A percentile compares a stretch with the other conserved stretches of the same genome.
Conservation (phyloP, 2,329 filamentous ascomycete species). For the Teratosphaeria gauchensis region DNA sequence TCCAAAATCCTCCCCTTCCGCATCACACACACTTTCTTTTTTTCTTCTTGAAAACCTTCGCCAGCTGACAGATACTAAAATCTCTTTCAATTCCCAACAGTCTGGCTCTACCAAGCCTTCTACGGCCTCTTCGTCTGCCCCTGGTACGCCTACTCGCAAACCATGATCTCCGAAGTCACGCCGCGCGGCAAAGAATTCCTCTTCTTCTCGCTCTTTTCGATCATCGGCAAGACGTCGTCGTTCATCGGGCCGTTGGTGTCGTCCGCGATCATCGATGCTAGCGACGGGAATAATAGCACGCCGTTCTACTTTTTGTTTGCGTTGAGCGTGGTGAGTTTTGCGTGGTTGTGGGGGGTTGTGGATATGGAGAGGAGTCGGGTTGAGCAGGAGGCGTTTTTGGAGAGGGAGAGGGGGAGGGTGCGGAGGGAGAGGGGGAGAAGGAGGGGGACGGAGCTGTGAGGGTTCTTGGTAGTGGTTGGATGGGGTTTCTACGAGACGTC, state of each 20-base stretch:
- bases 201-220: constrained; percentile 60
- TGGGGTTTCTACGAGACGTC: no score
- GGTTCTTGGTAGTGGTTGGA: no score
- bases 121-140: constrained; percentile 59
- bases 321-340: constrained; percentile 46
- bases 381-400: constrained; percentile 50
- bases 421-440: constrained; percentile 12
- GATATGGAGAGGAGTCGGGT: constrained; percentile 51
- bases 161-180: constrained; percentile 61
- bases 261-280: constrained; percentile 57
- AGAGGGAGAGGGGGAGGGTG: constrained; percentile 21
- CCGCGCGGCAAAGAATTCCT: constrained; percentile 59
- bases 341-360: constrained; percentile 45
- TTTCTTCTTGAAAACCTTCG: no score
- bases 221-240: constrained; percentile 57
- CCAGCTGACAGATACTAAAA: no score
- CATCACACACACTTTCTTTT: no score
- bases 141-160: constrained; percentile 62
- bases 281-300: constrained; percentile 43
- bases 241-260: constrained; percentile 62
- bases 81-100: constrained; percentile 2
- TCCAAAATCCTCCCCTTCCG: no score
- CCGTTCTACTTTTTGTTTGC: constrained; percentile 60
- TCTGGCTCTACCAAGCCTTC: constrained; percentile 36
- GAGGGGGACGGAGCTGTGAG: no score